Evolutionary conservation across 306 rosid species (phyloP), one percentile per base, ranked within the genome.

Genomic region (Prosopis cineraria): DNA sequence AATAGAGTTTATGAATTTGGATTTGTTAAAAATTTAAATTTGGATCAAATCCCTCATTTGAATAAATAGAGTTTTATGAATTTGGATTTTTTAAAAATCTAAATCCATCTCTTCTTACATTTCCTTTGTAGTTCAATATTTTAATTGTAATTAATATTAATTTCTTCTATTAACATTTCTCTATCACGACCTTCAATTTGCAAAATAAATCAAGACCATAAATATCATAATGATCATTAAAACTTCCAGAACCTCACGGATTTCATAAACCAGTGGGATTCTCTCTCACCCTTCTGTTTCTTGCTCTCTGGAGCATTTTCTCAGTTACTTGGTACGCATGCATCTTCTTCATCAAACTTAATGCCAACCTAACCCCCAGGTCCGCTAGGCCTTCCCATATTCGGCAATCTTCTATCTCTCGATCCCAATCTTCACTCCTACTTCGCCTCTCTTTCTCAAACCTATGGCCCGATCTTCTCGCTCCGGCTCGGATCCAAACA

Each of bases 381-480:
- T 11, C 93, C 89, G 1, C 67, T 10, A 10, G 87, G 84, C n/a
- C 70, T 89, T 14, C 93, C 93, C 0, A 37, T 89, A 0, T 12
- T 44, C 3, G 50, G 50, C 50, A 44, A 44, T 13, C 50, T 44
- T 44, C 50, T 44, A 12, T 44, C 50, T 13, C 50, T 44, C 19
- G 50, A 44, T 44, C 50, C 50, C 3, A 5, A 44, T 1, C 50
- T 44, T 24, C 93, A 85, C 86, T 60, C 88, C 68, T 82, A 89
- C 82, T 81, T 89, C 64, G 48, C 81, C 2, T 1, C 47, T 27
- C 62, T 87, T 62, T 81, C 86, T n/a, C 72, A 65, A 4, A 24
- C 56, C 36, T 66, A 89, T 72, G 91, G 89, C 2, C 93, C 91
- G 9, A 79, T 89, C 17, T 19, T 79, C 50, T 87, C 56, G 85